Evolutionary conservation across 2,329 filamentous ascomycete species (phyloP), one percentile per base, ranked within the genome.

Genomic region (Cytospora leucostoma): DNA sequence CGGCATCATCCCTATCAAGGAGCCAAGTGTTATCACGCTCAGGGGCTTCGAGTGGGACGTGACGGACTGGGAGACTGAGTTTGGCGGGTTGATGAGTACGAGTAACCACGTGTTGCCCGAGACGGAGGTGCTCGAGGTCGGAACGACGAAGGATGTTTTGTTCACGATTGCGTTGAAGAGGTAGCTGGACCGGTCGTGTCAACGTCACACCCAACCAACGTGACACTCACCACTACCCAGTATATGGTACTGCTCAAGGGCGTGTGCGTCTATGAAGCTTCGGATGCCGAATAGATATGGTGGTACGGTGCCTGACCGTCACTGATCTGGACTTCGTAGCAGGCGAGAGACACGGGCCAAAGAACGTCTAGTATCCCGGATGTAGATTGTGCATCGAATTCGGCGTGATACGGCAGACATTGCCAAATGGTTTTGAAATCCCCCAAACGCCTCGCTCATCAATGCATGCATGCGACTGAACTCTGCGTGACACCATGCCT

Each of bases 41-140:
- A 77, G 80, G 15, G 95, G 95, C 0, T 79, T 98, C 21, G 88
- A 96, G 73, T 99, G 95, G 95, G 93, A 99, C 76, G 91, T 99
- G 1, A 73, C 81, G 64, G 80, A 92, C 65, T 97, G 94, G 93
- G 77, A 84, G 68, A 97, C 90, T 0, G 81, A 84, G 70, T 90
- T 95, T 72, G 90, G 90, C 8, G 88, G 87, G 0, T 82, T 84
- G 68, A 72, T 94, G 64, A 93, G 90, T 73, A 94, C 91, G 63
- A 95, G 91, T 75, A 95, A 95, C 75, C 89, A 92, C 70, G 84
- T 93, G 33, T 69, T 82, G 65, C 83, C 82, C 0, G 79, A 79
- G 54, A 84, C 83, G 4, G 80, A 82, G 56, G 81, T 86, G 4
- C 83, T 93, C 27, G 81, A 85, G 67, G 78, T 94, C 40, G 76